Percentiles rank a stretch among this genome's conserved stretches.
Conservation (phyloP, 2,329 filamentous ascomycete genomes). For the Zymoseptoria pseudotritici region DNA sequence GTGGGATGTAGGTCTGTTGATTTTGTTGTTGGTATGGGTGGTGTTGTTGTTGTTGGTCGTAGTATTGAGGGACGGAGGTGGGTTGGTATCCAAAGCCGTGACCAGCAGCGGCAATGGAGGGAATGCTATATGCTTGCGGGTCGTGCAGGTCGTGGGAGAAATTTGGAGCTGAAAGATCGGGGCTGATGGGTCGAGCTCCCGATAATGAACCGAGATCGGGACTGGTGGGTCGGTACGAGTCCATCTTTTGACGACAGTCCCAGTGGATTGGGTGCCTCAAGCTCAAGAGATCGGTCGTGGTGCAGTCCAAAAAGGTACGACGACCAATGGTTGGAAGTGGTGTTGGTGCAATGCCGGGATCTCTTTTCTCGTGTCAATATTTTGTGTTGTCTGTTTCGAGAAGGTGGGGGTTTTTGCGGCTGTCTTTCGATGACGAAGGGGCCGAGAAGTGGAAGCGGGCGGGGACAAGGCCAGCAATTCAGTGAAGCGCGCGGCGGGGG, state of each 20-base stretch:
- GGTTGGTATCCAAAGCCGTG: constrained; percentile 12
- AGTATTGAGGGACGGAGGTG: constrained; percentile 18
- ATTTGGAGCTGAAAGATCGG: constrained; percentile 27
- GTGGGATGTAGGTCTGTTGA: not conserved
- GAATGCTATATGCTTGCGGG: constrained; percentile 9
- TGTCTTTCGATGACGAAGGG: not conserved
- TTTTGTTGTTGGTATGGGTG: constrained; percentile 7
- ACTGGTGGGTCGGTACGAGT: constrained; percentile 17
- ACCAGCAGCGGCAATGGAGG: constrained; percentile 2
- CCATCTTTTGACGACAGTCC: constrained; percentile 4
- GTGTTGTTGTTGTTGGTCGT: constrained; percentile 14
- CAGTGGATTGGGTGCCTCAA: not conserved
- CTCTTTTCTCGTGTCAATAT: not conserved
- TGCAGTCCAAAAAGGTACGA: not conserved
- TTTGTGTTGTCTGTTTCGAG: not conserved
- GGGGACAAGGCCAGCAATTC: not conserved
- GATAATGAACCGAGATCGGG: constrained; percentile 12
- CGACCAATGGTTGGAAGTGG: not conserved
- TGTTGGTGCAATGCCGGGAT: not conserved
- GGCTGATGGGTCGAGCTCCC: constrained; percentile 36
- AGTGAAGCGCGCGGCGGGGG: too few species aligned
- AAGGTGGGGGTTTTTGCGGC: not conserved
- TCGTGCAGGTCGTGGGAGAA: constrained; percentile 11
- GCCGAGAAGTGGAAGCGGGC: too few species aligned
- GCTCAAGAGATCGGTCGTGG: not conserved